Evolutionary conservation across 208 protist genomes (phyloP), one percentile per base, ranked within the genome.

Genomic region (Herpetomonas muscarum): DNA sequence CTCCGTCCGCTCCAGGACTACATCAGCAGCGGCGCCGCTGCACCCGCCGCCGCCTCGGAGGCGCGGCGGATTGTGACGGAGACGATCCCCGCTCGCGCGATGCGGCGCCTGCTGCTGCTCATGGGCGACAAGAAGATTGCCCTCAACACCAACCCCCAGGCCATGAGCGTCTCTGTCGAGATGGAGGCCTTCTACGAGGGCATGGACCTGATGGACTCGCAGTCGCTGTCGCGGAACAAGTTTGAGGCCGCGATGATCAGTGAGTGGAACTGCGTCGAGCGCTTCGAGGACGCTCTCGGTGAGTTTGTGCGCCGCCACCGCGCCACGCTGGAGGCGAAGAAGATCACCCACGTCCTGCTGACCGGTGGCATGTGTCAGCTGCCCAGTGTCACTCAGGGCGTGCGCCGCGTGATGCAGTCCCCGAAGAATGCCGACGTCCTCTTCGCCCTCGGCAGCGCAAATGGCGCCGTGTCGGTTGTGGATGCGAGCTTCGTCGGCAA

Each of bases 131-230:
- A 83, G 57, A 95, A 95, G 64, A 61, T 87, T 17, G 76, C 81
- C 17, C 59, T 95, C 25, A 84, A 80, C 65, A 85, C 64, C 1
- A 86, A 81, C 47, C 64, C 69, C 28, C 76, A 76, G 34, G 76
- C 82, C 10, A 51, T 64, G 3, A 76, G 76, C 37, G 79, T 90
- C 1, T 60, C 75, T 3, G 84, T 95, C 3, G 89, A 91, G 70
- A 67, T 92, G 66, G 89, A 95, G 70, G 89, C 89, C 0, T 87
- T 95, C 55, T 87, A 76, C 55, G 89, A 95, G 34, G 89, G 89
- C 25, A 74, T 93, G 57, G 89, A 95, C 62, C 59, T 95, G n/a
- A 58, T 82, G 32, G 89, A 95, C 67, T 79, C 47, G 22, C 73
- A 85, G 49, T 85, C 83, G 15, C 70, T 90, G 58, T 78, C 64